These are phyloP conservation scores for Pythium rishiriense DNA, from an alignment of 352 stramenopile species.

Conservation along the genomic window DNA sequence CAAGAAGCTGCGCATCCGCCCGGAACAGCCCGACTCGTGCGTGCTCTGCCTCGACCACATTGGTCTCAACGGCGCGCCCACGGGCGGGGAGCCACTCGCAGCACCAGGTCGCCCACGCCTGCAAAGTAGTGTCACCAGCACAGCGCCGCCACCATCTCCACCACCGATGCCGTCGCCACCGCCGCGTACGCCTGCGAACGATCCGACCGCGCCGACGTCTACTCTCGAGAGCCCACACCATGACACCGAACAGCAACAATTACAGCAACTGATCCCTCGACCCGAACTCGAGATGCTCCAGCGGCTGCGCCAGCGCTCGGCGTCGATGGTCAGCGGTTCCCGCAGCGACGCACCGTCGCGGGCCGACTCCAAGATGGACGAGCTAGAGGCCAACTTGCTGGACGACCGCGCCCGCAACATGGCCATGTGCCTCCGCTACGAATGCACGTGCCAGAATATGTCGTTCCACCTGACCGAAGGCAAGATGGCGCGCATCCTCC, in stretches of 20 bases:
- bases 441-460: slow-evolving; percentile 73
- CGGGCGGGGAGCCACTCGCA: too few species aligned
- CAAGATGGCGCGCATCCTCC: slow-evolving; percentile 69
- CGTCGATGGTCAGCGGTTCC: slow-evolving; percentile 10
- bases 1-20: slow-evolving; percentile 35
- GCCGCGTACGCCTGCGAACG: neutral
- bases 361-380: slow-evolving; percentile 38
- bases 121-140: too few species aligned
- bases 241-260: neutral
- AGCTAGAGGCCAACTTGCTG: slow-evolving; percentile 66
- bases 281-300: slow-evolving; percentile 34
- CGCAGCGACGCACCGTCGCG: slow-evolving; percentile 19
- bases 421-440: slow-evolving; percentile 62
- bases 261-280: slow-evolving; percentile 3
- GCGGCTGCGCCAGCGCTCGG: slow-evolving; percentile 10
- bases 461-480: slow-evolving; percentile 53
- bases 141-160: too few species aligned
- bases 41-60: slow-evolving; percentile 57
- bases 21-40: slow-evolving; percentile 48
- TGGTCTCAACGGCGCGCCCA: slow-evolving; percentile 22
- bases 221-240: neutral
- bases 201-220: too few species aligned
- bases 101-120: too few species aligned
- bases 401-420: slow-evolving; percentile 73
- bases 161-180: neutral